Conservation (phyloP, 768 basidiomycete genomes). For the Tephrocybe sp. region DNA sequence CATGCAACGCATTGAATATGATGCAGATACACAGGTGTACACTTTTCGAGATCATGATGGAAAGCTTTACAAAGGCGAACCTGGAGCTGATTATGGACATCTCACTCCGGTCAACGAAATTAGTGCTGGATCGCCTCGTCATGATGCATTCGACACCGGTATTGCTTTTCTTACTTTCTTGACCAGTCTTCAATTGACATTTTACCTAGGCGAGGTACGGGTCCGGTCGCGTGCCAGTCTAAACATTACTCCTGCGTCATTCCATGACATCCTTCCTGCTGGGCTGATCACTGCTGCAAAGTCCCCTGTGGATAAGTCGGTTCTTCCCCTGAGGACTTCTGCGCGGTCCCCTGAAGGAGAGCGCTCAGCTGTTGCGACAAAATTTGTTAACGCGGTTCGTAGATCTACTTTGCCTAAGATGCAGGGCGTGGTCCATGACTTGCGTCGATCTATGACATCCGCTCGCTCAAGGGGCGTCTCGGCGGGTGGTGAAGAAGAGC, state of each 20-base stretch:
- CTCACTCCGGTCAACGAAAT: constrained; percentile 35
- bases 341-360: constrained; percentile 7
- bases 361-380: constrained; percentile 8
- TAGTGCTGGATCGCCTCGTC: constrained; percentile 17
- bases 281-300: constrained; percentile 43
- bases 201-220: constrained; percentile 6
- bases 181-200: background rate
- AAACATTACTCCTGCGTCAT: constrained; percentile 30
- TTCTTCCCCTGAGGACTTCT: constrained; percentile 7
- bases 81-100: constrained; percentile 44
- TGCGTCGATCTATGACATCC: constrained; percentile 40
- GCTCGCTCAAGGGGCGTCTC: constrained; percentile 26
- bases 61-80: constrained; percentile 41
- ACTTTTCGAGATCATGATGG: constrained; percentile 49
- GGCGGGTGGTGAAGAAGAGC: constrained; percentile 13
- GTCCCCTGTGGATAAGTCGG: constrained; percentile 19
- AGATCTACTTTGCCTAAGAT: constrained; percentile 40
- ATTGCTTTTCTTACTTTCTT: background rate
- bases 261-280: constrained; percentile 48
- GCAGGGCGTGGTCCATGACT: constrained; percentile 32
- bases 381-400: constrained; percentile 30
- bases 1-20: constrained; percentile 51
- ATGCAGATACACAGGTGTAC: constrained; percentile 52
- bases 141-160: constrained; percentile 28
- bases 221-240: constrained; percentile 4